These are phyloP conservation scores for Colletotrichum echinochloae DNA, from an alignment of 2,329 filamentous ascomycete genomes.

Conservation along the genomic window DNA sequence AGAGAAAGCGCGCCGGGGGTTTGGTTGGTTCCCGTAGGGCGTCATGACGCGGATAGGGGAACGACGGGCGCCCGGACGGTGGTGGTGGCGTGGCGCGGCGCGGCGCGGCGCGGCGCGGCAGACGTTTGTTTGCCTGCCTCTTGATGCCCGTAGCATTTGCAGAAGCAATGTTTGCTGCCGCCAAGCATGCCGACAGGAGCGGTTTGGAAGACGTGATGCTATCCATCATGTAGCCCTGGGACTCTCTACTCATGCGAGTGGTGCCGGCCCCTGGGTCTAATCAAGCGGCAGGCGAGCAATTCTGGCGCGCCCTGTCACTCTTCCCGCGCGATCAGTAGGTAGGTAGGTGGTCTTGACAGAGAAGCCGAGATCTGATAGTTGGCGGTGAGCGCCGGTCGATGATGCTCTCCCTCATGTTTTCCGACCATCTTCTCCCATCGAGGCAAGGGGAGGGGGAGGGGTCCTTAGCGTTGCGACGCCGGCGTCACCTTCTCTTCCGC, in stretches of 20 bases:
- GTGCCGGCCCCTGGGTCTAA: constrained; percentile 2
- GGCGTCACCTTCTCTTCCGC: constrained; percentile 24
- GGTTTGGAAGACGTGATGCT: background rate
- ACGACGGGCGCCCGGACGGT: background rate
- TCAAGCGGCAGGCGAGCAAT: background rate
- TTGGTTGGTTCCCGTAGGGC: background rate
- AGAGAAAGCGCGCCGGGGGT: background rate
- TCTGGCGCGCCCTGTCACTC: too few species aligned
- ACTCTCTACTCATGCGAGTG: background rate
- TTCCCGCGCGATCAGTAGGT: background rate
- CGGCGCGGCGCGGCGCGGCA: background rate
- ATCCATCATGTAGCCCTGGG: background rate
- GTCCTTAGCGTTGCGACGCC: constrained; percentile 16
- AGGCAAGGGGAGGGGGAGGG: background rate
- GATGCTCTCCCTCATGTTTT: constrained; percentile 8
- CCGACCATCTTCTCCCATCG: background rate
- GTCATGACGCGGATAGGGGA: constrained; percentile 10
- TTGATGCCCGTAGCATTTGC: constrained; percentile 8
- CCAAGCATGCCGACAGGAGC: constrained; percentile 12
- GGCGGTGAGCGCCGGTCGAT: constrained; percentile 18
- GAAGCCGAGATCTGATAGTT: constrained; percentile 31
- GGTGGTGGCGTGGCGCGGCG: background rate
- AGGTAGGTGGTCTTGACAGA: constrained; percentile 4
- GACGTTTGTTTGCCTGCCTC: background rate
- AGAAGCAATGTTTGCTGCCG: constrained; percentile 29